Base-by-base conservation (phyloP, 2,329 filamentous ascomycete genomes). In the Clonostachys solani region DNA sequence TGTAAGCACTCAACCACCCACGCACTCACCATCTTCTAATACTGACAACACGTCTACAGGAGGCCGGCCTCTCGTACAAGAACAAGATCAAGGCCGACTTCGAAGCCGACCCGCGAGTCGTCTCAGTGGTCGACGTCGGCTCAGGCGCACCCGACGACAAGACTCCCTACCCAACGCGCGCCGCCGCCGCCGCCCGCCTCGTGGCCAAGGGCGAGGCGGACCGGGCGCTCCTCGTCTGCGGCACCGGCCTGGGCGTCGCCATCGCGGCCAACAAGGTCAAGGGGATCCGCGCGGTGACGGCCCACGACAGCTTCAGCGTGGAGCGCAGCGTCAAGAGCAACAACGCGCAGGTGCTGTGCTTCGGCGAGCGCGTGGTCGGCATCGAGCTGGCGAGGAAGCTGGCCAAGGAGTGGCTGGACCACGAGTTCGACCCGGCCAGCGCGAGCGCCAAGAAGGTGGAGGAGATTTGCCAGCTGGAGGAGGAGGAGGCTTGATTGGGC, bases 241-340 rank as follows among this genome's bases (percentile, higher is more conserved):
- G 90, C 3, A 95, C 90, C 0, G 90, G 90, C 0, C 78, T 95
- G 8, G 90, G 90, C 17, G 90, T 95, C 8, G 89, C 90, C 57
- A 95, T 95, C 62, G 73, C 81, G n/a, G 90, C 90, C 54, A 95
- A 95, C 76, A 95, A 95, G 67, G 83, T 95, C 53, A 85, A 83
- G 48, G 89, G 89, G 6, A 82, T 95, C 51, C 76, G 89, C 19
- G 90, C 90, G n/a, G 90, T 95, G 16, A 95, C 89, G 6, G 90
- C 90, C 2, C 90, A 95, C 64, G 90, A 95, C 63, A 85, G 83
- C 54, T 95, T 92, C 73, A 85, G 80, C 47, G 88, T 95, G 6
- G 89, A 95, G 75, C 73, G 89, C 44, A 83, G 86, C 17, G 80
- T 95, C 12, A 69, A 92, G 59, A 90, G 86, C 70, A 95, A 95